Base-by-base conservation (phyloP, 352 stramenopile species). In the Elongisporangium undulatum region DNA sequence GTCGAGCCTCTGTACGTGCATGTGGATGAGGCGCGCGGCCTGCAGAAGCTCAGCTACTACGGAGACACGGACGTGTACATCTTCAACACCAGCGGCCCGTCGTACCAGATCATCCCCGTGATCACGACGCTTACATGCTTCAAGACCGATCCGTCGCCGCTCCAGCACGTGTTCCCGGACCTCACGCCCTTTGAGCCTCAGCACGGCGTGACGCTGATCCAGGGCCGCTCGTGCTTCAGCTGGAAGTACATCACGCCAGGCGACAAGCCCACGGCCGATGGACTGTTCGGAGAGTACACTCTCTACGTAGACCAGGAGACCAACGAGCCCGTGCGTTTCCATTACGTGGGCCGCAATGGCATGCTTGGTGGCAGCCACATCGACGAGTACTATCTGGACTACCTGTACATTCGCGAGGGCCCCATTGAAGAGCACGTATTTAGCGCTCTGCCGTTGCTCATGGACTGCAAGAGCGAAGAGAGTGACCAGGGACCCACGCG, bases 331-430 rank as follows among this genome's bases (percentile, higher is more conserved):
- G 85, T 97, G 53, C 82, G 82, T 21, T 94, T 96, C 62, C 81
- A 96, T 58, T 96, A 92, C 56, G 63, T 95, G 0, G 89, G 89
- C 12, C 87, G 90, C 63, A 95, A 96, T 59, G 68, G 73, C 0
- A 82, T 96, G 73, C 69, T 97, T 13, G 85, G 87, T 21, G 87
- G 84, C 4, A 94, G 85, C 58, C 89, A 97, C 69, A 90, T 95
- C 58, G 89, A 97, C 59, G 86, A 97, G 69, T 97, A 97, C 69
- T 94, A 79, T 56, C 58, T 96, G 54, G 86, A 97, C 64, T 97
- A 97, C 71, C 71, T 93, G 56, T 94, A 92, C 66, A 71, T 96
- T 19, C 84, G 85, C 41, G 82, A 80, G 55, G 85, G 83, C 0
- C 75, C 84, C 12, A 67, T 93, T 24, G 63, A 84, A 29, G 66